Evolutionary conservation across 2,329 filamentous ascomycete species (phyloP).

Genomic region (Aspergillus pseudonomiae): DNA sequence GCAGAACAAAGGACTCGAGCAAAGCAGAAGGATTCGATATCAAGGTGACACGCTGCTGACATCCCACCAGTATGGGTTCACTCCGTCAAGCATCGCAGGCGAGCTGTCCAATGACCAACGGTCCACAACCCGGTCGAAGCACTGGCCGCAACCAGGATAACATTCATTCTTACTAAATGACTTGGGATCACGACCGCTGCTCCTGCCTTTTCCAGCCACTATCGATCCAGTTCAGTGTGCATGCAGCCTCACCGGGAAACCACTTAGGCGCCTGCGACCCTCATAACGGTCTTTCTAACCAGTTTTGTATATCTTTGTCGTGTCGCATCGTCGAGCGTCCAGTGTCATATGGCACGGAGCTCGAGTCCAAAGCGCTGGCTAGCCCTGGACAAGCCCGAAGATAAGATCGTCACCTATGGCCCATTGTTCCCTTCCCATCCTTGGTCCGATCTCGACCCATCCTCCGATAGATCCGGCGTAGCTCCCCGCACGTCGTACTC

Average conservation of each 20-base stretch:
- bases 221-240: conserved; percentile 1
- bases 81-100: neutral
- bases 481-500: neutral
- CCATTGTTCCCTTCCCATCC: neutral
- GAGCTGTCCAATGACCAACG: neutral
- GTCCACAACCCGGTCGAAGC: neutral
- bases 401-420: neutral
- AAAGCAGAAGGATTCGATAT: neutral
- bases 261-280: neutral
- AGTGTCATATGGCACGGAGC: neutral
- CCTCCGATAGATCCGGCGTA: conserved; percentile 3
- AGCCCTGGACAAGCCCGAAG: neutral
- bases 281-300: neutral
- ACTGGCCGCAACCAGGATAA: neutral
- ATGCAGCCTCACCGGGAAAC: neutral
- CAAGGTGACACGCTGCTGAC: neutral
- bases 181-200: neutral
- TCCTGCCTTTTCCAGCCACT: conserved; percentile 3
- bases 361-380: neutral
- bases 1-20: neutral
- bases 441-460: neutral
- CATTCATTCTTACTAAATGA: neutral
- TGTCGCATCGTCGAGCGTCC: neutral
- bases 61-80: neutral
- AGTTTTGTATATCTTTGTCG: neutral